These are phyloP conservation scores for Rhododendron henanense DNA, from an alignment of 148 eudicot species.

Conservation along the genomic window DNA sequence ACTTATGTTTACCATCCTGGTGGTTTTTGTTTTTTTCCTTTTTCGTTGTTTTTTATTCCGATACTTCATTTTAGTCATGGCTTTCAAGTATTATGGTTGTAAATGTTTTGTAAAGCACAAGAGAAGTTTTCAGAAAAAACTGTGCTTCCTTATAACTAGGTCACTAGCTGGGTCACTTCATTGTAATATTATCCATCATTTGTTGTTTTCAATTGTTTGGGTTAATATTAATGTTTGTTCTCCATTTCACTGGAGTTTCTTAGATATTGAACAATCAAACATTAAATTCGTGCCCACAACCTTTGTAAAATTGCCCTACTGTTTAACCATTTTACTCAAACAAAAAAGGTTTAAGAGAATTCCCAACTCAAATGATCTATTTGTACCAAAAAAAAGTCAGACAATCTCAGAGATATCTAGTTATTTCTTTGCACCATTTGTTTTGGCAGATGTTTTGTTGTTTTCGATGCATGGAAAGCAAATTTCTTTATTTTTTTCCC, in stretches of 20 bases:
- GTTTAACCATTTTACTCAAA: neutral
- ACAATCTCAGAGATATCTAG: neutral
- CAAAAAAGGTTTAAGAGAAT: neutral
- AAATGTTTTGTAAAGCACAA: too few relatives aligned
- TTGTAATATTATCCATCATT: neutral
- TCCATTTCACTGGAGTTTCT: neutral
- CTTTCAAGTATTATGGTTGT: neutral
- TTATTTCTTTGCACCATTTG: neutral
- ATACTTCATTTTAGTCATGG: neutral
- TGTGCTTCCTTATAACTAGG: neutral
- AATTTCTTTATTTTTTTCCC: neutral
- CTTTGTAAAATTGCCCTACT: neutral
- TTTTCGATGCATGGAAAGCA: neutral
- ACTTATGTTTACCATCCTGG: neutral
- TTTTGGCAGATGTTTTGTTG: neutral
- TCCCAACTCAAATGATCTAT: neutral
- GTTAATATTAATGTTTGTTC: too few relatives aligned
- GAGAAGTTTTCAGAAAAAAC: neutral
- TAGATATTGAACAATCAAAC: neutral
- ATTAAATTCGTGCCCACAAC: neutral
- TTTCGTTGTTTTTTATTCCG: neutral
- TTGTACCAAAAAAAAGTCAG: neutral
- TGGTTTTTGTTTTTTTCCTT: neutral
- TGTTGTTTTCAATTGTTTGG: neutral
- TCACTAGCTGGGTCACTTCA: neutral